Evolutionary conservation across 495 filamentous ascomycete genomes (phyloP), one percentile per base, ranked within the genome.

Genomic region (Penicillium bialowiezense): DNA sequence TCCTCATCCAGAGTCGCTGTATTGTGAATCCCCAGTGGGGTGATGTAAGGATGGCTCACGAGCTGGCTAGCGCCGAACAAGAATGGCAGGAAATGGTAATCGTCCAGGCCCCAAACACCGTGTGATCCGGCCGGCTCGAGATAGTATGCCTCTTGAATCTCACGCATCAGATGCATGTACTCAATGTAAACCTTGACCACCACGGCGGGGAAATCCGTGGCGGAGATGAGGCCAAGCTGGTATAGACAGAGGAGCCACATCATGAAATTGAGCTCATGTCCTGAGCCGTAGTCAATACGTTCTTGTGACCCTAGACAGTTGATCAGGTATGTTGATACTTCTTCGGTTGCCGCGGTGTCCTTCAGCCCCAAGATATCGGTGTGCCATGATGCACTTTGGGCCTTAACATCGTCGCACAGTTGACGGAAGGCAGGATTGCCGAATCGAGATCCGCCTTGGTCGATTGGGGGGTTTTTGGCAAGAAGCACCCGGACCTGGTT

Each of bases 1-100:
- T 89, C 89, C 58, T 97, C 90, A 54, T 97, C 95, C 7, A 99
- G 73, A 13, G 89, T 79, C 8, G 92, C 74, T 23, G 81, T 79
- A 59, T 91, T 90, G 66, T 99, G 93, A 51, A 99, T 93, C 2
- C 83, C 79, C 41, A 88, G 70, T 1, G 93, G 93, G 0, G 90
- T 92, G 36, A 99, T 84, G 64, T 87, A 91, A 0, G 85, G 83
- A 62, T 98, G 93, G 44, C 86, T 80, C 3, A 93, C 76, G 19
- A 99, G 81, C 69, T 99, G 91, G 7, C 91, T 88, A 2, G 91
- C 95, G 9, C 93, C 93, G 60, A 97, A 93, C 40, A 99, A 85
- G 72, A 97, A 99, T 0, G 93, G 89, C n/a, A 93, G 70, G 70
- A 97, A 97, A 31, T 84, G 90, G 69, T 99, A 95, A 71, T 99